Evolutionary conservation across 768 basidiomycete genomes (phyloP), one percentile per base, ranked within the genome.

Genomic region (Hygrophorus pudorinus): DNA sequence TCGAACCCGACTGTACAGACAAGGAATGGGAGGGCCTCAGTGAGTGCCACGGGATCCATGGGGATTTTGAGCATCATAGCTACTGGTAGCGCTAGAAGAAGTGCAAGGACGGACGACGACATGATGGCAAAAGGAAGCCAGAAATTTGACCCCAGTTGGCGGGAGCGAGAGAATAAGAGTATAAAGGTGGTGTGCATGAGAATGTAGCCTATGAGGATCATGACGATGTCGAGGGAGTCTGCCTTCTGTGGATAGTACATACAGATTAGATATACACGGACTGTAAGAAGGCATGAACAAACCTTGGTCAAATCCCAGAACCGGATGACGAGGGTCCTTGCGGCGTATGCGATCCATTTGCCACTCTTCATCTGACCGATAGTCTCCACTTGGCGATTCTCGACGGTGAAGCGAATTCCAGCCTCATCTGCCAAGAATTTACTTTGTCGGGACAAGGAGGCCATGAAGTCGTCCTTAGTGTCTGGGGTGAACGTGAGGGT

Each of bases 1-100:
- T 99, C 96, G 61, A 98, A 99, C 5, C 94, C 94, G 48, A 99
- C 81, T 1, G 92, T 96, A 62, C 94, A 94, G 29, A 99, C 93
- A 38, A 98, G 71, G 79, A 98, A 98, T 0, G 96, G 96, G 0
- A 99, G 75, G 0, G 96, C 94, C 61, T 99, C 96, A 8, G 88
- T 90, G 41, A 99, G 73, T 8, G 83, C 82, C 42, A 98, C 83
- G 1, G 91, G 90, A 60, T 98, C 93, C 53, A 99, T 81, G 14
- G 81, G 84, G 47, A 99, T 89, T 53, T 74, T 72, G 46, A 97
- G 71, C 10, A 74, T 60, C 62, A 75, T 67, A 6, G 80, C 80
- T 42, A 83, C 74, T 11, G 94, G 84, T 5, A 98, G 74, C 10
- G 89, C 75, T 43, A 91, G 68, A 44, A 99, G 73, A 57, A 98